Evolutionary conservation across 2,329 filamentous ascomycete genomes (phyloP).

Genomic region (Thelonectria rubi): DNA sequence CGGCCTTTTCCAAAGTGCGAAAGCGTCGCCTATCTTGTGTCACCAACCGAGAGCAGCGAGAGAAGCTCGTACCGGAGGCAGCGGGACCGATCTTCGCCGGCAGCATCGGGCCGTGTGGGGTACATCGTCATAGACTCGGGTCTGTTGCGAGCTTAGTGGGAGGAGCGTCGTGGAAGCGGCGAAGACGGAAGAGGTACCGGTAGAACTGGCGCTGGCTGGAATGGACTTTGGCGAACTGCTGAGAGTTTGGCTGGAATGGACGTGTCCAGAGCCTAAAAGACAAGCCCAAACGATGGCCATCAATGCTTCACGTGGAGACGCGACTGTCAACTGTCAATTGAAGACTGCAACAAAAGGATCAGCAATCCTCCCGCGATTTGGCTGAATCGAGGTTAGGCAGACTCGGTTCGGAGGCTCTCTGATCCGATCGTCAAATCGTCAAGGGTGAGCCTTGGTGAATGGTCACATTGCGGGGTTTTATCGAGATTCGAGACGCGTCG

Average conservation of each 20-base stretch:
- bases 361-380: neutral
- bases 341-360: neutral
- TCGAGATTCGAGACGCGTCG: too few species aligned
- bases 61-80: neutral
- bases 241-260: too few species aligned
- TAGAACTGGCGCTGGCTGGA: too few species aligned
- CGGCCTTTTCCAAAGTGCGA: neutral
- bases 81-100: neutral
- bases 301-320: neutral
- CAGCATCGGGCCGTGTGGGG: neutral
- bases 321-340: too few species aligned
- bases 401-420: neutral
- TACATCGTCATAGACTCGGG: conserved; percentile 9
- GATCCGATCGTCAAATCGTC: too few species aligned
- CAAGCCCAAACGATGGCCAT: neutral
- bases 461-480: too few species aligned
- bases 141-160: neutral
- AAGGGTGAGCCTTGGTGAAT: too few species aligned
- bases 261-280: too few species aligned
- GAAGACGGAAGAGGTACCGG: too few species aligned
- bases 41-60: neutral
- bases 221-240: too few species aligned
- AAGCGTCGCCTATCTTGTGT: neutral
- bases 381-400: neutral
- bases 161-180: too few species aligned